Evolutionary conservation across 139 green algal genomes (phyloP).

Genomic region (Volvox reticuliferus): DNA sequence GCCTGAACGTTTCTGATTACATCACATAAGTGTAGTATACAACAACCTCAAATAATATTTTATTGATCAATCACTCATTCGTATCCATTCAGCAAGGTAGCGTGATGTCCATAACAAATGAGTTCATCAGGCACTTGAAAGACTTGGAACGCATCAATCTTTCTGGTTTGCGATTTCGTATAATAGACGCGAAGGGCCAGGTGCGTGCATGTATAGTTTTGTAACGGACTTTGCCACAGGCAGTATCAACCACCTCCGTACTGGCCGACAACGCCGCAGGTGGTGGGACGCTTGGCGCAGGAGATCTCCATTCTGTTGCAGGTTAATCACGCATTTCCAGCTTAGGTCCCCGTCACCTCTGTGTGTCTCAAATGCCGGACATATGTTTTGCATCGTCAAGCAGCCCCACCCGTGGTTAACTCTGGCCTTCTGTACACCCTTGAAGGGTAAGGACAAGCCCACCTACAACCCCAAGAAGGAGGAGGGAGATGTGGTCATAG

Average conservation of each 20-base stretch:
- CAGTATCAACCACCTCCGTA: neutral
- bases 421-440: neutral
- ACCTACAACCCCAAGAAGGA: conserved; percentile 80
- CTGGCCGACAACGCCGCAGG: conserved; percentile 44
- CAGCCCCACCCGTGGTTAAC: neutral
- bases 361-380: neutral
- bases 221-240: no score
- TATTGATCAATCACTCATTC: no score
- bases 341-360: neutral
- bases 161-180: conserved; percentile 74
- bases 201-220: conserved; percentile 38
- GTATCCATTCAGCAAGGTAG: no score
- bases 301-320: conserved; percentile 72
- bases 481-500: conserved; percentile 87
- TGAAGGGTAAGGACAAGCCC: conserved; percentile 94
- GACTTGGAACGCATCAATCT: conserved; percentile 72
- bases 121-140: conserved; percentile 45
- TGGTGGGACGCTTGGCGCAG: conserved; percentile 86
- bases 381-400: neutral
- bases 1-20: no score
- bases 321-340: neutral
- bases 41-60: no score
- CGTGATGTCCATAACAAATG: conserved; percentile 7
- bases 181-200: conserved; percentile 88
- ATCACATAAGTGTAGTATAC: no score